Base-by-base conservation (phyloP, 768 basidiomycete genomes). In the Hygrophorus russula region DNA sequence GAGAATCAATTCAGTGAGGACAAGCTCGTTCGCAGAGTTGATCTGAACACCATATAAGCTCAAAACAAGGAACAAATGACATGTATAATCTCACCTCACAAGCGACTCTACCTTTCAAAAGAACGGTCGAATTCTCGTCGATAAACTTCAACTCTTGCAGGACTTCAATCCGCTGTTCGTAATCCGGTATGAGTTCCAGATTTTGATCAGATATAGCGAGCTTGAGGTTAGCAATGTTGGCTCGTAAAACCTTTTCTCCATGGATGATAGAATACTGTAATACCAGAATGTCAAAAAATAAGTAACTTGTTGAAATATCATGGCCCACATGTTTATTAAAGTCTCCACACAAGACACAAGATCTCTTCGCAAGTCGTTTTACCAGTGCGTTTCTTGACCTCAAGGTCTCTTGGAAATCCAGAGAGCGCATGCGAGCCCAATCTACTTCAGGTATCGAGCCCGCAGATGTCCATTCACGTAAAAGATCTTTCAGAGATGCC, bases 21-120 rank as follows among this genome's bases (percentile, higher is more conserved):
- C 77, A 18, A 99, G 84, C 55, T 98, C 96, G 49, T 89, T 90
- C n/a, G 85, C 89, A 5, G 94, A 97, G 59, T 99, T 99, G 58
- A 99, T 98, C 93, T 97, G 54, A 32, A 43, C 12, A 36, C 24
- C 33, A 12, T 9, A 27, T 45, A 35, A 49, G 31, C 34, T 44
- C 45, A 29, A 46, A 27, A 30, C 19, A 14, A 19, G 20, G 17
- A 32, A 18, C 15, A 11, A 10, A 10, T 29, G 36, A 38, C 7
- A 12, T 9, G 0, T 42, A 18, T 30, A 18, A 39, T 45, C 56
- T 41, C 46, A 92, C 93, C 71, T 99, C 96, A 67, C 96, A 99
- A 27, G 96, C 96, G 12, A 99, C 96, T 39, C 96, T 78, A 13
- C 96, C 96, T 59, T 99, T 99, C 39, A 99, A 71, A 24, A 89